Base-by-base conservation (phyloP, 441 rosid species). In the Croton laevigatus region DNA sequence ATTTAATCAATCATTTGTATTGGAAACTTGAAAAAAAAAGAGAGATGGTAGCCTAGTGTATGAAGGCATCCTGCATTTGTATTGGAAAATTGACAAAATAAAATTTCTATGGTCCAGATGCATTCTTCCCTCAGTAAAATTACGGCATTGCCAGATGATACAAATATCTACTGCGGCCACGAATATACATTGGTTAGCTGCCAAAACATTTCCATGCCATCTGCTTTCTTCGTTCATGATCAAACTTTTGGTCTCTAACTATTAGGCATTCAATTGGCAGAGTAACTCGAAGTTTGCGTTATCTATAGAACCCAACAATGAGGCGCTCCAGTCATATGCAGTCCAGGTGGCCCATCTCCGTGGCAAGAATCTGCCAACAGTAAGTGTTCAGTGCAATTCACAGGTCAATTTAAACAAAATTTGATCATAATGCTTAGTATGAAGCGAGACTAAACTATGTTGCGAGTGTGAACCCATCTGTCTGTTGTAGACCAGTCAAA, bases 231-330 rank as follows among this genome's bases (percentile, higher is more conserved):
- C 13, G 17, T 57, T 58, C n/a, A 71, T 40, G 52, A 34, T 71
- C 20, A 44, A 68, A 62, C 36, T 9, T 59, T 1, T 58, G 55
- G 49, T 49, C 71, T 37, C 65, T 76, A 66, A 69, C 61, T 48
- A 20, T 67, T 72, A 40, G 27, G 10, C 48, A 14, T 58, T 16
- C 22, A 34, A 70, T 68, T 81, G 73, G 58, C 97, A 95, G 99
- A 83, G 91, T 70, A 92, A 89, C 79, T 82, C 94, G 8, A 92
- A 91, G 83, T 95, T 95, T 76, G 99, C 98, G 53, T 67, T 92
- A 77, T 91, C 97, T 6, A 79, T 95, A 68, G 98, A 95, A 83
- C 98, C 97, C 73, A 88, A 85, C 70, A 95, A 91, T 66, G 91
- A 87, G 85, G 85, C 84, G 49, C 94, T 95, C 68, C 86, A 80